These are phyloP conservation scores for Leishmania tropica DNA, from an alignment of 208 protist species.

Conservation along the genomic window DNA sequence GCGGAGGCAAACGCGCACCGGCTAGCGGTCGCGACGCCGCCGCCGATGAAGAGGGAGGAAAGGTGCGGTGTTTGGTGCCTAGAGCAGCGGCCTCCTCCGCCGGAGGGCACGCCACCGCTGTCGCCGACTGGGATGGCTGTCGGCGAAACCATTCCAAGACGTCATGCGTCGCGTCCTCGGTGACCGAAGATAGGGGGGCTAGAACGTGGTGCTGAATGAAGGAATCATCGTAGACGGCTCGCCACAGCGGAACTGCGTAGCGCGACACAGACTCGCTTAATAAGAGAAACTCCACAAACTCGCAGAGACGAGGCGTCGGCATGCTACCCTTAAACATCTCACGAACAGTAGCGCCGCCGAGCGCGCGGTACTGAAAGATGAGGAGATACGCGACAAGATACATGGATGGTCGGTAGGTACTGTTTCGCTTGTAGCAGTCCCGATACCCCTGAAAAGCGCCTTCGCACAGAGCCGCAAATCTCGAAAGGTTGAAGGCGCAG, in stretches of 20 bases:
- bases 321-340: conserved; percentile 55
- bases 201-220: conserved; percentile 55
- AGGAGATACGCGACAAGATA: conserved; percentile 77
- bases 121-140: not conserved
- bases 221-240: conserved; percentile 49
- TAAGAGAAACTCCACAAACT: conserved; percentile 70
- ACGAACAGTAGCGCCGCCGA: conserved; percentile 53
- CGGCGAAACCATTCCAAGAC: conserved; percentile 21
- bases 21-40: conserved; percentile 15
- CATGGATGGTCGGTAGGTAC: conserved; percentile 50
- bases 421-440: conserved; percentile 62
- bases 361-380: conserved; percentile 58
- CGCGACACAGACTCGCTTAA: conserved; percentile 29
- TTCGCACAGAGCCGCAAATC: conserved; percentile 68
- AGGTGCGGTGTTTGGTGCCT: not conserved
- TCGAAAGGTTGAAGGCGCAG: conserved; percentile 47
- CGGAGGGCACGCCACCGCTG: conserved; percentile 2
- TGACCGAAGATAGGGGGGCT: conserved; percentile 29
- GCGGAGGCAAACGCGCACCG: conserved; percentile 40
- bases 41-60: not conserved
- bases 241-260: conserved; percentile 53
- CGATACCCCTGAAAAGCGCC: conserved; percentile 79
- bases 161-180: conserved; percentile 28
- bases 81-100: not conserved
- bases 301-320: conserved; percentile 47